phyloP scores from a whole-genome alignment of 2,329 filamentous ascomycete species.

The Stromatinia cepivora region DNA sequence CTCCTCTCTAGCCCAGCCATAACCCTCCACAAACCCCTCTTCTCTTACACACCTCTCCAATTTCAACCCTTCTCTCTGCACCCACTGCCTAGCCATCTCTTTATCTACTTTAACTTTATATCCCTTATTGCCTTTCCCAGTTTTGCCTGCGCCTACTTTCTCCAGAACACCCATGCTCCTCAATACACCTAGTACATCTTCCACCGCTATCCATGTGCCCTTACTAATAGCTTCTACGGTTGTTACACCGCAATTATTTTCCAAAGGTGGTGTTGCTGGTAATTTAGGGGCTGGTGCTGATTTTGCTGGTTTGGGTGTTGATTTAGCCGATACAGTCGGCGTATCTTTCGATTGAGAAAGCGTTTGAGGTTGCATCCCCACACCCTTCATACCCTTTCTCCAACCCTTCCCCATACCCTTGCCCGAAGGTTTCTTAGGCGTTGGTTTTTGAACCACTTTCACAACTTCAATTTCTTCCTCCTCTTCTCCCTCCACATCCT shows the following conservation, averaged over 20 bases:
- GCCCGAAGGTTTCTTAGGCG: constrained; percentile 5
- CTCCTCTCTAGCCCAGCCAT: constrained; percentile 49
- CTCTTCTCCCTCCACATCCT: constrained; percentile 43
- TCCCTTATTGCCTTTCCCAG: constrained; percentile 44
- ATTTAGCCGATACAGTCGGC: background rate
- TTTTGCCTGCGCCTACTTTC: constrained; percentile 49
- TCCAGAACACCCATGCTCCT: constrained; percentile 75
- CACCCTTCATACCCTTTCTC: constrained; percentile 23
- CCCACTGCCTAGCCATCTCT: constrained; percentile 57
- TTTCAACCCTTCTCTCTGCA: constrained; percentile 71
- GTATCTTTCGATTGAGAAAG: constrained; percentile 4
- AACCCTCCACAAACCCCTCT: constrained; percentile 71
- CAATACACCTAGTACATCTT: constrained; percentile 78
- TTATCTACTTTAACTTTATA: constrained; percentile 54
- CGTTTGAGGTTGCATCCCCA: constrained; percentile 17
- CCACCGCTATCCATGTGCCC: constrained; percentile 78
- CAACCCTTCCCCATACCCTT: constrained; percentile 23
- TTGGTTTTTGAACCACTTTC: background rate
- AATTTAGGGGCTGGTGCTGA: background rate
- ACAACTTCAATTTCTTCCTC: constrained; percentile 47
- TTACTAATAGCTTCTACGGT: constrained; percentile 67
- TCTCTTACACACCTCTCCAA: constrained; percentile 69
- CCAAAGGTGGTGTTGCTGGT: background rate
- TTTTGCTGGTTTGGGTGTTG: constrained; percentile 3
- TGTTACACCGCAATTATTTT: background rate